Conservation (phyloP, 2,329 filamentous ascomycete genomes). For the Colletotrichum lupini region DNA sequence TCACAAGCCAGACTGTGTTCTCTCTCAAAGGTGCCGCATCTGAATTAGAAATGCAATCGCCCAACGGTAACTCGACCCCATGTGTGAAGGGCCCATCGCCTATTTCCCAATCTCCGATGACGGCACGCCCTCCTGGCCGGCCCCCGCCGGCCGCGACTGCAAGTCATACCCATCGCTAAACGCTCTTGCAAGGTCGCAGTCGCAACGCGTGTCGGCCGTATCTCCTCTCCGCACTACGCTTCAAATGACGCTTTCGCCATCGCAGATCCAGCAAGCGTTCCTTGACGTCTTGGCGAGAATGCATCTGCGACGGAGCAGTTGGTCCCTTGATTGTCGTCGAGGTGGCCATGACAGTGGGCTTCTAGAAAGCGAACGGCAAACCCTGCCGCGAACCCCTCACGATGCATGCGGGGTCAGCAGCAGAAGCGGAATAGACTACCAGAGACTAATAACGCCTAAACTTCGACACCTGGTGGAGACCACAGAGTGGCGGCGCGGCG, state of each 20-base stretch:
- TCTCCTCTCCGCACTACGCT: neutral
- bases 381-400: constrained; percentile 19
- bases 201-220: constrained; percentile 22
- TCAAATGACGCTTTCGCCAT: constrained; percentile 6
- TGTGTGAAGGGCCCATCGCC: constrained; percentile 15
- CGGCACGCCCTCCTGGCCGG: constrained; percentile 18
- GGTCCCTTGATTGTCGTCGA: neutral
- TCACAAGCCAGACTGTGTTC: constrained; percentile 14
- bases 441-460: neutral
- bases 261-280: constrained; percentile 24
- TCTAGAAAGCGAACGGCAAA: constrained; percentile 23
- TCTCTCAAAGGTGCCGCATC: neutral
- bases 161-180: constrained; percentile 22
- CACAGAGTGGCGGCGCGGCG: constrained; percentile 2
- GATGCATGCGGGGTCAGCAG: constrained; percentile 13
- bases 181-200: neutral
- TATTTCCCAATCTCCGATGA: constrained; percentile 29
- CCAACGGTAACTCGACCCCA: constrained; percentile 31
- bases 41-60: constrained; percentile 31
- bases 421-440: constrained; percentile 5
- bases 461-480: neutral
- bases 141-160: constrained; percentile 14
- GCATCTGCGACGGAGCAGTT: neutral
- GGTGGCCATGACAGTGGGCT: neutral
- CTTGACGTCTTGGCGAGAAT: constrained; percentile 5